Evolutionary conservation across 148 eudicot genomes (phyloP), one percentile per base, ranked within the genome.

Genomic region (Chenopodium album): DNA sequence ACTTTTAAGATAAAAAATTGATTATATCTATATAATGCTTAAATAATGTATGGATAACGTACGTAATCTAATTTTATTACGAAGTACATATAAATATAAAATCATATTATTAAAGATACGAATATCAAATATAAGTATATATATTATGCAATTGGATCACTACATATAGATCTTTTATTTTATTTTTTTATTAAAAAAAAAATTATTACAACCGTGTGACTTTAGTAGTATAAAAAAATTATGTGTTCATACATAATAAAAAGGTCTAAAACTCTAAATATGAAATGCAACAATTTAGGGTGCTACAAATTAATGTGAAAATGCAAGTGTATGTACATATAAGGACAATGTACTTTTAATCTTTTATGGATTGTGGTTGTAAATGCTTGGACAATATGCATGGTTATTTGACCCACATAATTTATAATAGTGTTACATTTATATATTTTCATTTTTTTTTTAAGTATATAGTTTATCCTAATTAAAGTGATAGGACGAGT

Each of bases 401-500:
- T 79, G 79, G 62, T 8, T 71, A 59, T 62, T 74, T 79, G 83
- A 79, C 82, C 82, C 83, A 80, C 78, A 22, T 19, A 41, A 1
- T 7, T 46, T 60, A 60, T 37, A 5, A 37, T 14, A 41, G 74
- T 37, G 74, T 12, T 47, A 47, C 32, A 47, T 12, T 73, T 47
- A 34, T 26, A 46, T 22, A n/a, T 62, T 20, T 62, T 9, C 9
- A 50, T 10, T 9, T 9, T 50, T 48, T 10, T 50, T 50, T 50
- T 50, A 10, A 10, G 71, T 67, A 31, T 69, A 67, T 9, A 44
- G 16, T 32, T 71, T 76, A 23, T 78, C 69, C 48, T 64, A 16
- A 16, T 75, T 66, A 73, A 85, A 78, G 84, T 81, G 79, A 81
- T 74, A 73, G 44, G 31, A 52, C 73, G 79, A 81, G 84, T 85